Percentiles rank a stretch among this genome's conserved stretches.
Evolutionary conservation across 495 filamentous ascomycete species (phyloP).

Genomic region (Lasiosphaeriaceae sp.): DNA sequence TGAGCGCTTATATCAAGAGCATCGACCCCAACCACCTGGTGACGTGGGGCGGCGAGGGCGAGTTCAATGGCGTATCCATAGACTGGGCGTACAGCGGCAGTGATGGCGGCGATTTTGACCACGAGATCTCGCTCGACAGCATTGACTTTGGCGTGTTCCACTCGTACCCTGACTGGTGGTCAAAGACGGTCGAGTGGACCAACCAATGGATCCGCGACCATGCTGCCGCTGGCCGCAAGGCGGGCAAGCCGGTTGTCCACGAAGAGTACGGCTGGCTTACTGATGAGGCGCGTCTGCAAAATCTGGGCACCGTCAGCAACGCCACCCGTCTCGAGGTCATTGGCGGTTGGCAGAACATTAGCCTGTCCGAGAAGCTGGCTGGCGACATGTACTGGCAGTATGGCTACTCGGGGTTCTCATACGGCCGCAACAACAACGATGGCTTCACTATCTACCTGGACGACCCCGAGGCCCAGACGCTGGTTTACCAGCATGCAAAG

Average conservation of each 20-base stretch:
- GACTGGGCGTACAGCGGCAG: constrained; percentile 56
- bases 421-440: constrained; percentile 56
- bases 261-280: constrained; percentile 63
- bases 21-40: constrained; percentile 50
- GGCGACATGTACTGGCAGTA: constrained; percentile 65
- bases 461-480: constrained; percentile 34
- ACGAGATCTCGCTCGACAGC: constrained; percentile 51
- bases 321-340: constrained; percentile 43
- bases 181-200: constrained; percentile 40
- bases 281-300: constrained; percentile 35
- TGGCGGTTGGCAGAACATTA: constrained; percentile 56
- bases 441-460: constrained; percentile 50
- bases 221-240: constrained; percentile 48
- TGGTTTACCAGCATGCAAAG: constrained; percentile 33
- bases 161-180: constrained; percentile 55
- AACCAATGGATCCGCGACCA: constrained; percentile 61
- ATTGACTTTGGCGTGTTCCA: constrained; percentile 69
- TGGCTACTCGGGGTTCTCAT: constrained; percentile 50
- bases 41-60: constrained; percentile 51
- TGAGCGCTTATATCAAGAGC: constrained; percentile 47
- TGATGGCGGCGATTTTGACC: constrained; percentile 63
- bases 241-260: constrained; percentile 62
- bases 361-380: constrained; percentile 48
- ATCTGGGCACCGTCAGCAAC: constrained; percentile 28
- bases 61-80: constrained; percentile 39